Conservation (phyloP, 2,329 filamentous ascomycete genomes). For the Macroventuria anomochaeta region DNA sequence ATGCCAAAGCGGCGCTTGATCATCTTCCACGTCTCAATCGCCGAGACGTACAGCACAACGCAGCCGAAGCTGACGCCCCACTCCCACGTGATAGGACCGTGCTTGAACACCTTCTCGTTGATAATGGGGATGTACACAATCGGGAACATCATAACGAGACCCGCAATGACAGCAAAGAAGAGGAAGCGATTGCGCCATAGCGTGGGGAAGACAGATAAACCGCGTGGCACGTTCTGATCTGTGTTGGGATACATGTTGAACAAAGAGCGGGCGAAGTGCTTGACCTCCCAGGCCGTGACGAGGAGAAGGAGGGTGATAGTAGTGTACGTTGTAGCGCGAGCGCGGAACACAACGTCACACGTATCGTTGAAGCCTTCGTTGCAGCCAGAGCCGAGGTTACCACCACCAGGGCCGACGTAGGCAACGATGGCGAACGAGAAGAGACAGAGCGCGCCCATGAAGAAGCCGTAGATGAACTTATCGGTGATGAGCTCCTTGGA, state of each 20-base stretch:
- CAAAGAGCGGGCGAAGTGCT: constrained; percentile 53
- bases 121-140: constrained; percentile 56
- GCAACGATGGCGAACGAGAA: constrained; percentile 54
- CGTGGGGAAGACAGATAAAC: constrained; percentile 48
- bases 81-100: constrained; percentile 53
- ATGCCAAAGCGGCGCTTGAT: constrained; percentile 49
- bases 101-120: constrained; percentile 56
- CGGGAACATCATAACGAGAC: constrained; percentile 52
- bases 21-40: constrained; percentile 56
- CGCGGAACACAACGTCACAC: constrained; percentile 54
- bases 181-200: constrained; percentile 54
- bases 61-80: constrained; percentile 54
- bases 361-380: constrained; percentile 53
- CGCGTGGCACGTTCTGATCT: constrained; percentile 25
- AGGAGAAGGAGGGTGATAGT: constrained; percentile 54
- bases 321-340: constrained; percentile 54
- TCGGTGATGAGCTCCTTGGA: constrained; percentile 55
- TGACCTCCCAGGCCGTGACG: constrained; percentile 58
- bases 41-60: constrained; percentile 50
- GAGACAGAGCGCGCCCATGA: constrained; percentile 55
- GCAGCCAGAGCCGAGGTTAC: constrained; percentile 53
- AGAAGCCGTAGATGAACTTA: constrained; percentile 57
- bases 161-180: constrained; percentile 52
- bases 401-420: constrained; percentile 51
- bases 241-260: constrained; percentile 55